These are phyloP conservation scores for Teunomyces stri DNA, from an alignment of 805 yeast genomes.

Conservation along the genomic window DNA sequence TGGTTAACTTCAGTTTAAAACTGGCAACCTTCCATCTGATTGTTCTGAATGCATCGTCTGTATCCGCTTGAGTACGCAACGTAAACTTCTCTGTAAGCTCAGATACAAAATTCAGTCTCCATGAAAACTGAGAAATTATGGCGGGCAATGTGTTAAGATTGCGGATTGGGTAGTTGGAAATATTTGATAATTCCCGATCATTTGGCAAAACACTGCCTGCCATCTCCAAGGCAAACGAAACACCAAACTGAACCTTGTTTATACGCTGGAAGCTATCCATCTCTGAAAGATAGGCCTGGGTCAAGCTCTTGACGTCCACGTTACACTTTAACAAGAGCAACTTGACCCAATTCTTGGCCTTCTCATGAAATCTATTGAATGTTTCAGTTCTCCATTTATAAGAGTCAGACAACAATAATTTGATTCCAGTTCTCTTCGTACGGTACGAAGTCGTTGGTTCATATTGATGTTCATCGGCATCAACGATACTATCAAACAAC, in stretches of 20 bases:
- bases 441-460: slow-evolving; percentile 75
- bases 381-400: slow-evolving; percentile 73
- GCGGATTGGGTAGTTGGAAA: slow-evolving; percentile 35
- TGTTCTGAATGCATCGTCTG: slow-evolving; percentile 25
- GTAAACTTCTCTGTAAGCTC: slow-evolving; percentile 32
- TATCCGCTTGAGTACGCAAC: slow-evolving; percentile 23
- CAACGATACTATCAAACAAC: slow-evolving; percentile 75
- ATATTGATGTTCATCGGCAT: slow-evolving; percentile 80
- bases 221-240: slow-evolving; percentile 87
- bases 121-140: slow-evolving; percentile 72
- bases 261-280: slow-evolving; percentile 15
- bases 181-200: slow-evolving; percentile 62
- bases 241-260: slow-evolving; percentile 62
- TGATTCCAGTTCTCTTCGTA: slow-evolving; percentile 44
- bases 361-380: slow-evolving; percentile 53
- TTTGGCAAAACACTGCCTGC: slow-evolving; percentile 69
- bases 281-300: slow-evolving; percentile 70
- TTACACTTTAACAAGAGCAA: slow-evolving; percentile 56
- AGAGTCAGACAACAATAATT: slow-evolving; percentile 67
- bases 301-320: slow-evolving; percentile 72
- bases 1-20: slow-evolving; percentile 11
- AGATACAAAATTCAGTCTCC: slow-evolving; percentile 51
- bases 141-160: slow-evolving; percentile 63
- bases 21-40: slow-evolving; percentile 25
- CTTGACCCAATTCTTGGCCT: slow-evolving; percentile 67